Base-by-base conservation (phyloP, 2,329 filamentous ascomycete species). In the Diaporthe citriasiana region DNA sequence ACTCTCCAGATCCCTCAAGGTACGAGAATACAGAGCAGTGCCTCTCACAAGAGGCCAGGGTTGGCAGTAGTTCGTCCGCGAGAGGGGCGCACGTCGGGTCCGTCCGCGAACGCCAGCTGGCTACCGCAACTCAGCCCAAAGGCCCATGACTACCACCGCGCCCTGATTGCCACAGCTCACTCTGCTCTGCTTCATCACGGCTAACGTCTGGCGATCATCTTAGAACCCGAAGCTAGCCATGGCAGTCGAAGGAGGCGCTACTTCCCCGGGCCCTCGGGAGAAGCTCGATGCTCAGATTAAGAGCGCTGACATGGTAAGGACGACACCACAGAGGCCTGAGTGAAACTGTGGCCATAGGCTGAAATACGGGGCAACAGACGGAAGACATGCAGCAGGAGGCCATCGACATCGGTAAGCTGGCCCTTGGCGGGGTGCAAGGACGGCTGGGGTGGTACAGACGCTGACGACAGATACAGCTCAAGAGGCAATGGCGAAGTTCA, bases 351-450 rank as follows among this genome's bases (percentile, higher is more conserved):
- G 25, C 4, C 33, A 22, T 19, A 33, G 70, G 57, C 71, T 75
- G 65, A 75, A 56, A 30, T n/a, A 25, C 40, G 35, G 57, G 55
- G 10, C 5, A 40, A 79, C 82, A 98, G 97, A 96, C 93, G 80
- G 96, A 98, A 74, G 95, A 98, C 80, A 98, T 99, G 97, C 95
- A 98, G 82, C 91, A 94, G 80, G 96, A 98, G 85, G 94, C 93
- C 60, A 94, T 99, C 81, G 95, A 98, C 90, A 93, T 98, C 82
- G 95, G 96, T 98, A 92, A 79, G 95, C 88, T 77, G 47, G 78
- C 40, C 25, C 38, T 74, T 38, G 42, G 22, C 45, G 51, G 35
- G 66, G 50, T 57, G 70, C 33, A 45, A 33, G 56, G 25, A 75
- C 45, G 65, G 38, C 3, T 15, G 2, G 27, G 27, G 55, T 30